Evolutionary conservation across 2,329 filamentous ascomycete genomes (phyloP).

Genomic region (Ophiosphaerella korrae): DNA sequence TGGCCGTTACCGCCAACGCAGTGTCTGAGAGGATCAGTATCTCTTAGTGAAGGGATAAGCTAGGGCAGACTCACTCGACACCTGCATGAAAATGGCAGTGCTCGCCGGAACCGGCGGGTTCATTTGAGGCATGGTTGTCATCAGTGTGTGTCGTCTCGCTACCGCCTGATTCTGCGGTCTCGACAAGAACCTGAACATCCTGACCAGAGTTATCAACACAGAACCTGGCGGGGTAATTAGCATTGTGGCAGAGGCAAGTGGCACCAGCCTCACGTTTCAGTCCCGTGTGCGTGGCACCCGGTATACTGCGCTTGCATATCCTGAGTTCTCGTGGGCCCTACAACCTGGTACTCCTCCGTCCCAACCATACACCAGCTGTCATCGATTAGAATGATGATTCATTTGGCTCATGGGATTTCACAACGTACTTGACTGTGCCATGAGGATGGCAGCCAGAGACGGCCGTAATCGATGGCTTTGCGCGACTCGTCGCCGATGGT

Average conservation of each 20-base stretch:
- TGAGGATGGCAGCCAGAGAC: conserved; percentile 61
- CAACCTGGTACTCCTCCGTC: conserved; percentile 51
- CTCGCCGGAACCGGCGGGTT: conserved; percentile 24
- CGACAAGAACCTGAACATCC: conserved; percentile 63
- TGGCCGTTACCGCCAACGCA: conserved; percentile 60
- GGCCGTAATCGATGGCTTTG: conserved; percentile 47
- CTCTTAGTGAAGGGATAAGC: neutral
- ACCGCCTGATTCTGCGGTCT: conserved; percentile 31
- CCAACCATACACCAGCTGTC: conserved; percentile 53
- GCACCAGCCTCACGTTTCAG: conserved; percentile 56
- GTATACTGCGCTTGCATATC: conserved; percentile 66
- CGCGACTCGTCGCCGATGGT: conserved; percentile 8
- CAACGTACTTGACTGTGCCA: conserved; percentile 49
- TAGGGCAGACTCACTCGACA: conserved; percentile 64
- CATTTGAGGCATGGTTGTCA: conserved; percentile 17
- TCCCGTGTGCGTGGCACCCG: conserved; percentile 66
- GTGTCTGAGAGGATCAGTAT: conserved; percentile 52
- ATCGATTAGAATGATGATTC: conserved; percentile 11
- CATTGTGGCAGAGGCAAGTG: neutral
- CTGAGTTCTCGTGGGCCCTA: conserved; percentile 60
- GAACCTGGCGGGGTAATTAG: conserved; percentile 53
- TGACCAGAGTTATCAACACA: conserved; percentile 65
- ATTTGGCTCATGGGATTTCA: neutral
- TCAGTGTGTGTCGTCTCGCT: conserved; percentile 22
- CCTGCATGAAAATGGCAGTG: conserved; percentile 75